Evolutionary conservation across 176 grass and related monocot genomes (phyloP).

Genomic region (Pontederia paniculata): DNA sequence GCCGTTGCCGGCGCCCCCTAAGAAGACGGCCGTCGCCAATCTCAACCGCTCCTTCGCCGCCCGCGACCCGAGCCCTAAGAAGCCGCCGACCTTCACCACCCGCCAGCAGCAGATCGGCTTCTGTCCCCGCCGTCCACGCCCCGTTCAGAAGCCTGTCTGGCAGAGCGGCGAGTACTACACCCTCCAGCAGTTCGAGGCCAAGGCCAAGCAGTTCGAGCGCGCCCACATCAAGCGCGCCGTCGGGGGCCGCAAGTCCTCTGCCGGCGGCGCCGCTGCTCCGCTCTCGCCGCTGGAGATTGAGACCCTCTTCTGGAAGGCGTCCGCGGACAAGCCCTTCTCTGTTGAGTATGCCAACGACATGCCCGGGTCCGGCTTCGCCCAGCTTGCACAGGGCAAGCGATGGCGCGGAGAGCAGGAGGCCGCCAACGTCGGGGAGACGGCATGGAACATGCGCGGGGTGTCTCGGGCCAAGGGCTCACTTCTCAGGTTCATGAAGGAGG

Average conservation of each 20-base stretch:
- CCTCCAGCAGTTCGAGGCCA: slow-evolving; percentile 69
- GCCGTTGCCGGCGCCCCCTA: slow-evolving; percentile 47
- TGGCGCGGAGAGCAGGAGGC: slow-evolving; percentile 15
- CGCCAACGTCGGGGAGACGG: slow-evolving; percentile 74
- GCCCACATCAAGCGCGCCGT: slow-evolving; percentile 32
- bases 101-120: slow-evolving; percentile 93
- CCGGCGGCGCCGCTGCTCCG: neutral
- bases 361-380: slow-evolving; percentile 72
- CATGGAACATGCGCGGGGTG: slow-evolving; percentile 91
- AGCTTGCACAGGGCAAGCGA: slow-evolving; percentile 16
- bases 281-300: slow-evolving; percentile 51
- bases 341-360: slow-evolving; percentile 99
- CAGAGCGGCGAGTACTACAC: slow-evolving; percentile 91
- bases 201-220: slow-evolving; percentile 63
- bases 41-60: slow-evolving; percentile 65
- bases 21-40: slow-evolving; percentile 45
- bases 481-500: slow-evolving; percentile 72
- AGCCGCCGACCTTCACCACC: slow-evolving; percentile 60
- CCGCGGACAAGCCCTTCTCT: slow-evolving; percentile 66
- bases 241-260: slow-evolving; percentile 16
- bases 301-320: slow-evolving; percentile 89
- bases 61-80: slow-evolving; percentile 21
- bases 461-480: slow-evolving; percentile 66
- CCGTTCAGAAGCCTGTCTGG: slow-evolving; percentile 74
- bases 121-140: slow-evolving; percentile 66